Evolutionary conservation across 1,284 basidiomycete genomes (phyloP).

Genomic region (Microbotryum intermedium): DNA sequence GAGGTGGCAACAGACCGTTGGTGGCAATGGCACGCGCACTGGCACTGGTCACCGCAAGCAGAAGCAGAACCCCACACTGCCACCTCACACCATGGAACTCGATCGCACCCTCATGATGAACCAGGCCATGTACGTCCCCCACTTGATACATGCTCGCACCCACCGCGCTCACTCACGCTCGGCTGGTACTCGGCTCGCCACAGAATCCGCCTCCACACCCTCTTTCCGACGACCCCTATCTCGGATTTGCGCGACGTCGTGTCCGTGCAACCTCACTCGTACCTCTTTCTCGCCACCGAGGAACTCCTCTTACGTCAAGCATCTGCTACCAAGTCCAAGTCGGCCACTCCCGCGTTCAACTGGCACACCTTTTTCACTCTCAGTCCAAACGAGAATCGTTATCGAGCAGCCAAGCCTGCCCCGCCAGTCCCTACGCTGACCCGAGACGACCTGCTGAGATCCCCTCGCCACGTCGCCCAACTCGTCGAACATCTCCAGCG

Average conservation of each 20-base stretch:
- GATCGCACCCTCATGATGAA: slow-evolving; percentile 9
- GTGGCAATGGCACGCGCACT: background rate
- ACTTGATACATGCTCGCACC: no score
- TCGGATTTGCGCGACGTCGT: slow-evolving; percentile 2
- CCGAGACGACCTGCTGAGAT: slow-evolving; percentile 10
- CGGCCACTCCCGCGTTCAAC: background rate
- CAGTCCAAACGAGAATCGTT: background rate
- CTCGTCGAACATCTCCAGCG: slow-evolving; percentile 1
- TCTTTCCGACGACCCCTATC: slow-evolving; percentile 14
- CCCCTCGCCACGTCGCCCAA: background rate
- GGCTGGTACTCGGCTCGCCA: background rate
- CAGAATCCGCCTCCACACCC: slow-evolving; percentile 13
- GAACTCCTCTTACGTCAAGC: background rate
- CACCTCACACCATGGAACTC: background rate
- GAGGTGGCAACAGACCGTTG: background rate
- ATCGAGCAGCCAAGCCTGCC: background rate
- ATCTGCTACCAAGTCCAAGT: no score
- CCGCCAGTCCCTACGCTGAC: background rate
- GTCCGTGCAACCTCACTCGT: background rate
- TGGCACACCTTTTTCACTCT: background rate
- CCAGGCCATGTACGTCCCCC: slow-evolving; percentile 8
- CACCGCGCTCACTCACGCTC: background rate
- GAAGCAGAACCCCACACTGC: background rate
- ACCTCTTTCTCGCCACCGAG: slow-evolving; percentile 1
- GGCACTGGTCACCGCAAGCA: background rate